A percentile compares a stretch with the other conserved stretches of the same genome.
phyloP scores from a whole-genome alignment of 23 red algal species.

The Cyanidioschyzon merolae region DNA sequence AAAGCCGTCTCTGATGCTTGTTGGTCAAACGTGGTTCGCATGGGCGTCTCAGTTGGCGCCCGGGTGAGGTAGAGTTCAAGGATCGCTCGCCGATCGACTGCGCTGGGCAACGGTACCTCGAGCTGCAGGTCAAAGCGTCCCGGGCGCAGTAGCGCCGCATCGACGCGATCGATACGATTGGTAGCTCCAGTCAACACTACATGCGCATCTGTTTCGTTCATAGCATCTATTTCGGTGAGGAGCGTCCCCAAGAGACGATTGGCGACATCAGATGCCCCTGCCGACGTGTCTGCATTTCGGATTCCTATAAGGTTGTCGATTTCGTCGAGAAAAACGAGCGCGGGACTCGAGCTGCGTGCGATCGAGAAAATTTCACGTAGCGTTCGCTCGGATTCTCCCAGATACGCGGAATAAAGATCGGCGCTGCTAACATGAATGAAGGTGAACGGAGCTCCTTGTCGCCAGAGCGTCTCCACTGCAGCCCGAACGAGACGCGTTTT shows the following conservation, averaged over 20 bases:
- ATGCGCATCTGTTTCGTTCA: conserved; percentile 12
- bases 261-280: conserved; percentile 13
- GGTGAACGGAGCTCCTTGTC: neutral
- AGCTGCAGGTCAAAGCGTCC: conserved; percentile 32
- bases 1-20: neutral
- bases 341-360: conserved; percentile 43
- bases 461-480: conserved; percentile 25
- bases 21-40: too few relatives aligned
- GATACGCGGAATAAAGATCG: conserved; percentile 56
- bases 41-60: neutral
- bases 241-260: conserved; percentile 25
- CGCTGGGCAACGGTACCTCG: conserved; percentile 24
- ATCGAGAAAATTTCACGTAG: conserved; percentile 47
- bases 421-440: conserved; percentile 54
- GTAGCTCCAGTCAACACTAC: conserved; percentile 38
- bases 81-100: conserved; percentile 22
- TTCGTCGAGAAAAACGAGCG: conserved; percentile 92
- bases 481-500: conserved; percentile 75
- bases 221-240: conserved; percentile 41
- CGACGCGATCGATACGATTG: conserved; percentile 35
- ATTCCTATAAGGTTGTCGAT: conserved; percentile 33
- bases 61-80: conserved; percentile 11
- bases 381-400: conserved; percentile 71
- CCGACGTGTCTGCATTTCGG: neutral
- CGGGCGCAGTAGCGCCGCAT: conserved; percentile 28